phyloP scores from a whole-genome alignment of 2,329 filamentous ascomycete species.

The Thielaviopsis euricoi region DNA sequence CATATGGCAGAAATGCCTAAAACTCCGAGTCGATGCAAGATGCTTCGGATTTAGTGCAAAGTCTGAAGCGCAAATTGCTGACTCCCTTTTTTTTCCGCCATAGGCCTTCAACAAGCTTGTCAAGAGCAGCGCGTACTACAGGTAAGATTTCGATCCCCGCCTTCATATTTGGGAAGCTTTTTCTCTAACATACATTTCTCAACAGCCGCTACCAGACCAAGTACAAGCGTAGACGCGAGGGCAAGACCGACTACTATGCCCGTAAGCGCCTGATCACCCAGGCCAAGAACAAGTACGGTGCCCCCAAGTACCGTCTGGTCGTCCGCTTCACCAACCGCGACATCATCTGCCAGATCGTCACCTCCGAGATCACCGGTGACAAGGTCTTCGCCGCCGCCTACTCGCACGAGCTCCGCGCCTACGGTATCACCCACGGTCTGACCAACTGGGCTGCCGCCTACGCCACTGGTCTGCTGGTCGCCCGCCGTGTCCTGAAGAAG shows the following conservation, averaged over 20 bases:
- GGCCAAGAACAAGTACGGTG: conserved; percentile 99
- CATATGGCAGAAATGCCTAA: conserved; percentile 27
- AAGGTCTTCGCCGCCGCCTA: conserved; percentile 91
- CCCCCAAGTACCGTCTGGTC: conserved; percentile 98
- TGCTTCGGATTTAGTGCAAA: conserved; percentile 59
- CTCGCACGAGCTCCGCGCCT: conserved; percentile 92
- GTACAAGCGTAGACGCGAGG: conserved; percentile 90
- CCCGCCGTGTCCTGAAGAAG: conserved; percentile 93
- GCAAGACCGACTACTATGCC: conserved; percentile 99
- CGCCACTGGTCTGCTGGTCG: conserved; percentile 88
- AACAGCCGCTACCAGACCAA: conserved; percentile 95
- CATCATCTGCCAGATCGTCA: conserved; percentile 96
- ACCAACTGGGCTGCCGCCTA: conserved; percentile 99
- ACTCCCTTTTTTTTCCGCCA: conserved; percentile 51
- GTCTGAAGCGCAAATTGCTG: conserved; percentile 99
- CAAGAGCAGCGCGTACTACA: conserved; percentile 98
- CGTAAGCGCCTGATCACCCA: conserved; percentile 99
- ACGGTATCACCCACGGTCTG: conserved; percentile 94
- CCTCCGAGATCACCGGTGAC: conserved; percentile 91
- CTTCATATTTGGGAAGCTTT: too few species aligned
- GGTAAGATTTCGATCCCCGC: conserved; percentile 39
- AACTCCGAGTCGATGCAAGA: conserved; percentile 73
- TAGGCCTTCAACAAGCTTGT: conserved; percentile 86
- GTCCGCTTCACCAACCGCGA: conserved; percentile 99
- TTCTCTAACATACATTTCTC: conserved; percentile 12